These are phyloP conservation scores for Ottelia alismoides DNA, from an alignment of 106 monocot genomes.

Conservation along the genomic window DNA sequence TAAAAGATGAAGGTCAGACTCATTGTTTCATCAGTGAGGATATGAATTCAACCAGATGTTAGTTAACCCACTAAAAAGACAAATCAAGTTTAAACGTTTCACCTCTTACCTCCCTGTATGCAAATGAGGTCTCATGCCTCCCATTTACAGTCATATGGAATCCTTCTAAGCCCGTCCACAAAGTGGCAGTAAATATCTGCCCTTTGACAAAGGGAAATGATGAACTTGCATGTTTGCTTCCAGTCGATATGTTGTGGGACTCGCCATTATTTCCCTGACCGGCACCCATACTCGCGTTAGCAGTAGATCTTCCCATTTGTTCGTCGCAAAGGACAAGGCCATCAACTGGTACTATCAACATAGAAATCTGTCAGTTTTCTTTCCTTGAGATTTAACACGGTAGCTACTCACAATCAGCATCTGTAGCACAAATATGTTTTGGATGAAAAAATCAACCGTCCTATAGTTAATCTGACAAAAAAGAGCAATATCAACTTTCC, in stretches of 20 bases:
- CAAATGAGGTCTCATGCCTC: constrained; percentile 58
- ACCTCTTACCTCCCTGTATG: constrained; percentile 72
- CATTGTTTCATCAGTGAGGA: too few relatives aligned
- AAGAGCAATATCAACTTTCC: too few relatives aligned
- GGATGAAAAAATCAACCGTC: not conserved
- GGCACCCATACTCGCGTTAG: constrained; percentile 10
- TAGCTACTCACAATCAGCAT: not conserved
- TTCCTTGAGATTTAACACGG: too few relatives aligned
- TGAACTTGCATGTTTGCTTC: constrained; percentile 15
- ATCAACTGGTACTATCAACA: constrained; percentile 16
- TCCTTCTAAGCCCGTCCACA: constrained; percentile 67
- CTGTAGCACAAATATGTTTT: not conserved
- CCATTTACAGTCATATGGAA: constrained; percentile 88
- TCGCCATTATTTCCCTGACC: constrained; percentile 12
- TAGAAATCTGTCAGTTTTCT: too few relatives aligned
- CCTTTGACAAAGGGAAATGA: constrained; percentile 51
- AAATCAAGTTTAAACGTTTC: constrained; percentile 4
- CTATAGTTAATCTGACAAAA: not conserved
- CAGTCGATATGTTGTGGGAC: constrained; percentile 6
- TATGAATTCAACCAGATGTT: too few relatives aligned
- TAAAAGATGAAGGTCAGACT: too few relatives aligned
- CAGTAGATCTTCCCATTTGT: constrained; percentile 17
- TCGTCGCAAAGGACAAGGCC: constrained; percentile 65
- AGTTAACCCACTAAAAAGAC: too few relatives aligned
- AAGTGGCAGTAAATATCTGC: constrained; percentile 49